These are phyloP conservation scores for Trichophaea hybrida DNA, from an alignment of 2,329 filamentous ascomycete genomes.

Conservation along the genomic window DNA sequence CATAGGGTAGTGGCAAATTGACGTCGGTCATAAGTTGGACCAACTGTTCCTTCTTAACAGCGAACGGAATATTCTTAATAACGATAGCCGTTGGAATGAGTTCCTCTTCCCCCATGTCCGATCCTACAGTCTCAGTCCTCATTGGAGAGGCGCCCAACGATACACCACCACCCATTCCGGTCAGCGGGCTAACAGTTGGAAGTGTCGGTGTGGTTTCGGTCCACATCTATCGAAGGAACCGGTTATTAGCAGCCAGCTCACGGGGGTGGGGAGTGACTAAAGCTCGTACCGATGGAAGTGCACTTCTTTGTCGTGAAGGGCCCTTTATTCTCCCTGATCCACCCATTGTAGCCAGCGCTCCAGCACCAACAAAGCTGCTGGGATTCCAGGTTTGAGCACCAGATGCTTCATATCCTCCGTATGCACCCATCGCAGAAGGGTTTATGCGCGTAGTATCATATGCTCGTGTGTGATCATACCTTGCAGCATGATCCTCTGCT, in stretches of 20 bases:
- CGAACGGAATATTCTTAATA: constrained; percentile 98
- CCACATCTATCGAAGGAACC: constrained; percentile 23
- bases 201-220: constrained; percentile 29
- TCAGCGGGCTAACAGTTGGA: constrained; percentile 32
- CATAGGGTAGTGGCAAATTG: constrained; percentile 85
- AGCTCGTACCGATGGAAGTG: constrained; percentile 25
- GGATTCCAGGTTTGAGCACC: constrained; percentile 70
- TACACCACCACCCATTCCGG: constrained; percentile 30
- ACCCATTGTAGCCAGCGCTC: constrained; percentile 47
- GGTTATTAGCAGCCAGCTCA: not conserved
- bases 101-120: constrained; percentile 50
- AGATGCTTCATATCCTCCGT: constrained; percentile 51
- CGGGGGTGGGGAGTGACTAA: not conserved
- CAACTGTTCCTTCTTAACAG: constrained; percentile 90
- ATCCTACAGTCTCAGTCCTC: constrained; percentile 35
- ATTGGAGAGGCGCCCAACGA: constrained; percentile 29
- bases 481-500: constrained; percentile 47
- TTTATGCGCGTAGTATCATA: constrained; percentile 43
- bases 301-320: constrained; percentile 25
- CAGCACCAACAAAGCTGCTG: constrained; percentile 52
- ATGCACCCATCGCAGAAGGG: constrained; percentile 44
- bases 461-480: constrained; percentile 33
- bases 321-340: constrained; percentile 30
- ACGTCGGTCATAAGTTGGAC: constrained; percentile 88
- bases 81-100: constrained; percentile 96